phyloP scores from a whole-genome alignment of 208 protist genomes.

The Giardia duodenalis region DNA sequence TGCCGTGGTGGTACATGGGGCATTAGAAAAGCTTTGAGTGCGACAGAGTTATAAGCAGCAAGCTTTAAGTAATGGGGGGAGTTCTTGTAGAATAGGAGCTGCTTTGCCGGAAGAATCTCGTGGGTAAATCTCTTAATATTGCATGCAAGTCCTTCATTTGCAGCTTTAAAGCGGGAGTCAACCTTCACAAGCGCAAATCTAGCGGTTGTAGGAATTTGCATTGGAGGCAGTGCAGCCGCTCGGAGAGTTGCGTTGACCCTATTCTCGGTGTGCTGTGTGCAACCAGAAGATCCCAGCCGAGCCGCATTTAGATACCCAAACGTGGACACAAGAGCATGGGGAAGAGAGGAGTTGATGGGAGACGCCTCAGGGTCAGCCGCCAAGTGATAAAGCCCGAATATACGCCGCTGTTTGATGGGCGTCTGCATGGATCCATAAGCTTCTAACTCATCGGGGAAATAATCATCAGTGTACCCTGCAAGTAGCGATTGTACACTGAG shows the following conservation, averaged over 20 bases:
- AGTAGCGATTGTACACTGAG: neutral
- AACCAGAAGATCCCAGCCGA: too few species aligned
- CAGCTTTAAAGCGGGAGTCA: neutral
- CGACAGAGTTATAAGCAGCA: neutral
- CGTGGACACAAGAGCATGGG: too few species aligned
- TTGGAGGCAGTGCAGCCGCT: neutral
- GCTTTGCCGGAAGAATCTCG: neutral
- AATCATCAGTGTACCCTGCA: neutral
- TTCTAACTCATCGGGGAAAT: neutral
- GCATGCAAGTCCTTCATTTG: neutral
- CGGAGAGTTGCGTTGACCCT: neutral
- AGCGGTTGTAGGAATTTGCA: neutral
- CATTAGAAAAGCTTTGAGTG: neutral
- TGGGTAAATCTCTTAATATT: neutral
- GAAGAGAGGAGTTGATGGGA: too few species aligned
- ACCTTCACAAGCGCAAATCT: neutral
- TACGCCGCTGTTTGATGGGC: neutral
- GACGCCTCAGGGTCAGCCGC: too few species aligned
- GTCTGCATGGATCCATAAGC: neutral
- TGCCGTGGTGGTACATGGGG: neutral
- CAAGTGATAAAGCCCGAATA: neutral
- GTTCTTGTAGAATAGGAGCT: slow-evolving; percentile 6
- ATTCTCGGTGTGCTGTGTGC: too few species aligned
- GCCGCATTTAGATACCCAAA: too few species aligned
- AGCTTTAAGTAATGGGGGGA: neutral